Conservation (phyloP, 2,329 filamentous ascomycete species). For the Colletotrichum tanaceti region DNA sequence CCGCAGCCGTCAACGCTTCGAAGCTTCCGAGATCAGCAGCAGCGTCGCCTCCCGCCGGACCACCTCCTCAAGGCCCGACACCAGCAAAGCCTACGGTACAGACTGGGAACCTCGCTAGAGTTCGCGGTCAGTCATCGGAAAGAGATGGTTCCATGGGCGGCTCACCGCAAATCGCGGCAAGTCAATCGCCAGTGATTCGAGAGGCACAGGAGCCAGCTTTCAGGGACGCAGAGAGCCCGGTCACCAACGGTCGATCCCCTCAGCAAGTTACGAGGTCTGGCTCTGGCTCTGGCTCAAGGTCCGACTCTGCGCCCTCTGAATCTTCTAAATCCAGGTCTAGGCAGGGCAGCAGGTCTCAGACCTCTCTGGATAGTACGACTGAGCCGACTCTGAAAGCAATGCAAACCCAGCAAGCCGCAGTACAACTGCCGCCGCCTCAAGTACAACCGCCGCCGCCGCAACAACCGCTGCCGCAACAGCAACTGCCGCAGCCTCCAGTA, state of each 20-base stretch:
- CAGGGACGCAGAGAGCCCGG: constrained; percentile 62
- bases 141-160: constrained; percentile 49
- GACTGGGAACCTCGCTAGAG: constrained; percentile 55
- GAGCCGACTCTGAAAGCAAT: constrained; percentile 64
- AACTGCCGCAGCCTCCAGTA: constrained; percentile 24
- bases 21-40: constrained; percentile 56
- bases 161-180: constrained; percentile 51
- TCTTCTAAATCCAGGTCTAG: constrained; percentile 50
- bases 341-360: constrained; percentile 67
- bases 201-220: constrained; percentile 47
- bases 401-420: constrained; percentile 28
- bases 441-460: constrained; percentile 18
- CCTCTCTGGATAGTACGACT: constrained; percentile 75
- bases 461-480: constrained; percentile 46
- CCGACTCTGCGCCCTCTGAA: constrained; percentile 49
- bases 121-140: constrained; percentile 64
- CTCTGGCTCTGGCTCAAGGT: constrained; percentile 51
- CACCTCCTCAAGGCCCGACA: constrained; percentile 66
- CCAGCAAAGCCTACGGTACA: constrained; percentile 60
- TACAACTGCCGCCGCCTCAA: constrained; percentile 17
- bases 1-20: constrained; percentile 49
- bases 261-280: constrained; percentile 57
- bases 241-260: constrained; percentile 72
- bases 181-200: constrained; percentile 58
- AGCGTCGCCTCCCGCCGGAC: constrained; percentile 53